Evolutionary conservation across 306 rosid genomes (phyloP), one percentile per base, ranked within the genome.

Genomic region (Cucurbita maxima): DNA sequence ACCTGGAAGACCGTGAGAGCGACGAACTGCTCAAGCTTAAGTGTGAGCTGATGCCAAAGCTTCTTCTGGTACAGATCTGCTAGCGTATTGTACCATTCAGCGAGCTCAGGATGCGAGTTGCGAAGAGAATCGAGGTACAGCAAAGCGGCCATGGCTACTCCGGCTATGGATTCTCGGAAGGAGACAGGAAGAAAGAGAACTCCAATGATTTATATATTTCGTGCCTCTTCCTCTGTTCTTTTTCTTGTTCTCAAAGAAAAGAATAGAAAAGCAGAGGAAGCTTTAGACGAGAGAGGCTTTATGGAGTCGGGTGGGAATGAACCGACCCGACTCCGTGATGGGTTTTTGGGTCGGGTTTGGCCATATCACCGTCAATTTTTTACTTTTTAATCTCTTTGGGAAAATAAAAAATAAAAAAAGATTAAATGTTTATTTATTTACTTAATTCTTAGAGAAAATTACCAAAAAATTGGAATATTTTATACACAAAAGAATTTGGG

Each of bases 41-140:
- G 96, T 47, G 99, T 95, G 68, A 95, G 97, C 84, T 95, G 99
- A 79, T 95, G 99, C 99, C 99, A 95, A 25, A 95, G 96, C 90
- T 95, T 91, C 88, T 83, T 89, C 91, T 95, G 87, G 86, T 95
- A 95, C 84, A 95, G 99, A 95, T 95, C 99, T 77, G 89, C 96
- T 0, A 95, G 93, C 12, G 99, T 84, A 81, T 88, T 84, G 84
- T 85, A 95, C 99, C 99, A 95, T 0, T 95, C 99, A 2, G 81
- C 51, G 14, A 89, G 97, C 78, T 95, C 99, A 6, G 99, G 97
- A 40, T 95, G 96, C 74, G 91, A 80, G 83, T 44, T 89, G 76
- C 99, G 91, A 52, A 90, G 87, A 40, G 96, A 76, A 62, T 95
- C 99, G 41, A 95, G 87, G 93, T 91, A 95, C 71, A 89, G 93